Evolutionary conservation across 2,329 filamentous ascomycete species (phyloP).

Genomic region (Talaromyces atroroseus): DNA sequence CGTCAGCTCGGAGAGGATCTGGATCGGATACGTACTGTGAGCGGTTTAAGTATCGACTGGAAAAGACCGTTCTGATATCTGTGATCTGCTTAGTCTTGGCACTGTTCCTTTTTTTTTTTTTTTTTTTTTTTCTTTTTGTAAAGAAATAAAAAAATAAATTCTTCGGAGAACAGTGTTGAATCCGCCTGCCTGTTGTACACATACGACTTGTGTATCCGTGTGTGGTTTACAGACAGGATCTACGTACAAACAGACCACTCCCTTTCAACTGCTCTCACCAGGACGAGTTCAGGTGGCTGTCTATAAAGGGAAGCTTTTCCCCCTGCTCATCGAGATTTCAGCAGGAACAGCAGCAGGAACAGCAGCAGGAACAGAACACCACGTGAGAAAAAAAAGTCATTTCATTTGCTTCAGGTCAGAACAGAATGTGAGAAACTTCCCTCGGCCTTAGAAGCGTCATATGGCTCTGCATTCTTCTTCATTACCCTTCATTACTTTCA

Average conservation of each 20-base stretch:
- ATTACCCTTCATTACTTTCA: background rate
- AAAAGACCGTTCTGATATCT: background rate
- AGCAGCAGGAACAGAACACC: background rate
- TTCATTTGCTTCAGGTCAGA: background rate
- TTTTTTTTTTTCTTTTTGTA: background rate
- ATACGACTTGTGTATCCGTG: background rate
- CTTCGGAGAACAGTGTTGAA: background rate
- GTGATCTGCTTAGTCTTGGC: background rate
- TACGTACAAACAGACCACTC: background rate
- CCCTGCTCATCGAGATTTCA: background rate
- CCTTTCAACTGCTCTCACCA: background rate
- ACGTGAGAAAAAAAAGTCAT: background rate
- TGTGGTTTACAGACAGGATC: background rate
- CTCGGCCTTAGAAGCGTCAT: background rate
- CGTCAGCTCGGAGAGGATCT: background rate
- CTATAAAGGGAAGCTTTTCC: background rate
- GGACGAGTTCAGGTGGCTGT: background rate
- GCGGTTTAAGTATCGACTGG: background rate
- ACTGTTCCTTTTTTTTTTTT: background rate
- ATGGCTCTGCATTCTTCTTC: background rate
- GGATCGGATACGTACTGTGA: slow-evolving; percentile 5
- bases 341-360: background rate
- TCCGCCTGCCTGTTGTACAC: background rate
- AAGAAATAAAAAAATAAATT: background rate
- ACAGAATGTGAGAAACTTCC: background rate